Percentiles rank a stretch among this genome's conserved stretches.
These are phyloP conservation scores for Tetrastigma voinierianum DNA, from an alignment of 164 flowering plant genomes.

Conservation along the genomic window DNA sequence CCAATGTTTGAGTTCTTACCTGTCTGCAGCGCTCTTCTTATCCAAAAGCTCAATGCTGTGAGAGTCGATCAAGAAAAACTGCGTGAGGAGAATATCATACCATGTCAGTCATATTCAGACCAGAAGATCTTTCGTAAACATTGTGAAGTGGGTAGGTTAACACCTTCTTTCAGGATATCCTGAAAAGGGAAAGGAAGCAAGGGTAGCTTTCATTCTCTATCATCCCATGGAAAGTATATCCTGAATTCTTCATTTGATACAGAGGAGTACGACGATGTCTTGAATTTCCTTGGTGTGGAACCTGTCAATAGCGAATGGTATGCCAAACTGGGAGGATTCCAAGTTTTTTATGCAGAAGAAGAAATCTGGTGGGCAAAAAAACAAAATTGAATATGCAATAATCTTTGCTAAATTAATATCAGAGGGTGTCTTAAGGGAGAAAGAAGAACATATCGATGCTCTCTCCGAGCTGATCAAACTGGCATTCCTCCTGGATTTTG, in stretches of 20 bases:
- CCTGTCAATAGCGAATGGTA: constrained; percentile 54
- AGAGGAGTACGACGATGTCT: constrained; percentile 21
- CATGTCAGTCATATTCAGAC: constrained; percentile 34
- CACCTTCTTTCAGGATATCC: constrained; percentile 46
- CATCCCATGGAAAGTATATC: constrained; percentile 43
- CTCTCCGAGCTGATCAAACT: constrained; percentile 61
- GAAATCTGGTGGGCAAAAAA: constrained; percentile 23
- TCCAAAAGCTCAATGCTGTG: constrained; percentile 30
- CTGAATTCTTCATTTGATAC: constrained; percentile 41
- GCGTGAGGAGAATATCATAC: constrained; percentile 38
- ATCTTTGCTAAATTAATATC: constrained; percentile 50
- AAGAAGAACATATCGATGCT: constrained; percentile 33
- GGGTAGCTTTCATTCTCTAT: constrained; percentile 39
- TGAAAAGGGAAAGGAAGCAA: constrained; percentile 39
- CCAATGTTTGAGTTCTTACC: constrained; percentile 46
- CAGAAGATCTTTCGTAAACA: constrained; percentile 55
- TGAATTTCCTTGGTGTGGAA: constrained; percentile 39
- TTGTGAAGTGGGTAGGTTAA: constrained; percentile 43
- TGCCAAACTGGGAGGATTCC: constrained; percentile 35
- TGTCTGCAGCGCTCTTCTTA: constrained; percentile 26
- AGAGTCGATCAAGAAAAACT: constrained; percentile 39
- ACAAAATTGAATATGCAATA: constrained; percentile 45
- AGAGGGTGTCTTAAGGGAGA: constrained; percentile 63
- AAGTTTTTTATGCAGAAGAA: constrained; percentile 41
- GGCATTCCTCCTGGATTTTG: constrained; percentile 50